These are phyloP conservation scores for Rickenella mellea DNA, from an alignment of 768 basidiomycete genomes.

Conservation along the genomic window DNA sequence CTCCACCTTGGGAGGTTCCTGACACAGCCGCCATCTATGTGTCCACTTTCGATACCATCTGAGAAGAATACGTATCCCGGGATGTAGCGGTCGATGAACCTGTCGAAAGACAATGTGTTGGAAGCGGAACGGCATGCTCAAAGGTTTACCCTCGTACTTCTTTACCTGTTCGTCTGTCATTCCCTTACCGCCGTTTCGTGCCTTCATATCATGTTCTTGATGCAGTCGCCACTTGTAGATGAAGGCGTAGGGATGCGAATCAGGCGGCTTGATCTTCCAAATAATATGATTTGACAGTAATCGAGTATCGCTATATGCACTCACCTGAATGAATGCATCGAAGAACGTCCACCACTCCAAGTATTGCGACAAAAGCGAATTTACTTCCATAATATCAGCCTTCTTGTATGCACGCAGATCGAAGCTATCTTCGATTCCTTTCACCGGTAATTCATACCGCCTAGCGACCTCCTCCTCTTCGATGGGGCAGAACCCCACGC, in stretches of 20 bases:
- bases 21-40: background rate
- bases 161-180: slow-evolving; percentile 81
- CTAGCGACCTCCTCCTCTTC: slow-evolving; percentile 35
- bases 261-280: slow-evolving; percentile 29
- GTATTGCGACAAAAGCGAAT: slow-evolving; percentile 53
- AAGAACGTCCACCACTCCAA: slow-evolving; percentile 60
- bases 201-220: slow-evolving; percentile 88
- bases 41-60: slow-evolving; percentile 27
- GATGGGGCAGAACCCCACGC: slow-evolving; percentile 76
- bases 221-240: slow-evolving; percentile 85
- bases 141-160: slow-evolving; percentile 27
- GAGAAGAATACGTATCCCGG: slow-evolving; percentile 88
- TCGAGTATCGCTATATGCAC: slow-evolving; percentile 11
- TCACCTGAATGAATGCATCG: slow-evolving; percentile 69
- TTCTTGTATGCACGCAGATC: slow-evolving; percentile 27
- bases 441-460: slow-evolving; percentile 36
- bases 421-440: slow-evolving; percentile 20
- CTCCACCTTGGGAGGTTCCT: slow-evolving; percentile 24
- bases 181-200: slow-evolving; percentile 71
- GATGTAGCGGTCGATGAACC: slow-evolving; percentile 89
- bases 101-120: slow-evolving; percentile 17
- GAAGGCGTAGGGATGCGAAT: slow-evolving; percentile 30
- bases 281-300: slow-evolving; percentile 3
- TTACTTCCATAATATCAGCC: slow-evolving; percentile 53
- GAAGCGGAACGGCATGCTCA: slow-evolving; percentile 3